These are phyloP conservation scores for Talaromyces verruculosus DNA, from an alignment of 2,329 filamentous ascomycete genomes.

Conservation along the genomic window DNA sequence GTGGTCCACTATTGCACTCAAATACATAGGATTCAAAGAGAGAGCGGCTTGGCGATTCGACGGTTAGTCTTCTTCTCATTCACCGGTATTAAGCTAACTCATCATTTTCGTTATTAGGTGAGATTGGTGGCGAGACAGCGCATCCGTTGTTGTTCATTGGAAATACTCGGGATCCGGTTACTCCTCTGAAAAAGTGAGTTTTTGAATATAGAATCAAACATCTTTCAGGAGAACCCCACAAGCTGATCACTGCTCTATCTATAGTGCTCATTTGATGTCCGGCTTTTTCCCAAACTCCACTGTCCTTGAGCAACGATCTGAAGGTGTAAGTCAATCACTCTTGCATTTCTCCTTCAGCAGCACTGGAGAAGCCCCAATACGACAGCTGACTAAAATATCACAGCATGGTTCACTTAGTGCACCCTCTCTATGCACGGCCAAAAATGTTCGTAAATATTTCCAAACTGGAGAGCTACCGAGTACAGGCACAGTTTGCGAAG, in stretches of 20 bases:
- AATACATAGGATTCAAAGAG: conserved; percentile 16
- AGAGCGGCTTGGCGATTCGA: conserved; percentile 14
- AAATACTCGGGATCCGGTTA: conserved; percentile 14
- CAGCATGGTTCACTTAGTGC: conserved; percentile 38
- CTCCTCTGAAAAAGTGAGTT: conserved; percentile 13
- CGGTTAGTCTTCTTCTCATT: neutral
- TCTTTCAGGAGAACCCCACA: neutral
- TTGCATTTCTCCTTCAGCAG: neutral
- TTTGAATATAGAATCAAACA: neutral
- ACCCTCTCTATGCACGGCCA: conserved; percentile 40
- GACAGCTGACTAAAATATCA: neutral
- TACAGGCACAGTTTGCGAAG: conserved; percentile 37
- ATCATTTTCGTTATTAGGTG: neutral
- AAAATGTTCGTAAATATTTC: conserved; percentile 43
- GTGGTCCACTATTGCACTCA: conserved; percentile 1
- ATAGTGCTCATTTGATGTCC: conserved; percentile 15
- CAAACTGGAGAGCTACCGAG: conserved; percentile 42
- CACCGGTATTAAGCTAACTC: neutral
- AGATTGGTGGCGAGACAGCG: conserved; percentile 9
- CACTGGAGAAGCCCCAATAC: neutral
- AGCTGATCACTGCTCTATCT: neutral
- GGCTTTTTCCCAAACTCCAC: conserved; percentile 5
- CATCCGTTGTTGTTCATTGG: conserved; percentile 15
- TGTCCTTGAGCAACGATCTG: conserved; percentile 15
- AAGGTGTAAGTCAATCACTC: conserved; percentile 8